Conservation (phyloP, 1,284 basidiomycete species). For the Malassezia equina region DNA sequence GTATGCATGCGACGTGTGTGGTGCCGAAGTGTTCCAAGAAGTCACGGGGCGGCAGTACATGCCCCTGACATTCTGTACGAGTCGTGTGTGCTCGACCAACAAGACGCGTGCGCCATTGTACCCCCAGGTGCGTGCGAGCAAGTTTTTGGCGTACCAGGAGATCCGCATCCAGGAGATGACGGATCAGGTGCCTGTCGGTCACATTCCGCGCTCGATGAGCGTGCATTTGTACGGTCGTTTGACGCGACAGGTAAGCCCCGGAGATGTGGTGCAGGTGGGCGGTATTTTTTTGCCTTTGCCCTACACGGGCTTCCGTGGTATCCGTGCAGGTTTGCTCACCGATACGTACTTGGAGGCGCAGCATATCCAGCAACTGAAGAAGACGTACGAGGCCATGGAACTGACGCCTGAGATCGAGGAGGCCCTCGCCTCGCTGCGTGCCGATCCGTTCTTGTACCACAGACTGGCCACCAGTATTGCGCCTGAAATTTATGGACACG, state of each 20-base stretch:
- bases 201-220: slow-evolving; percentile 97
- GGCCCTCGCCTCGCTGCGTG: slow-evolving; percentile 61
- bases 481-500: slow-evolving; percentile 95
- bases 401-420: slow-evolving; percentile 71
- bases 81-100: slow-evolving; percentile 68
- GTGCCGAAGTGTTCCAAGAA: slow-evolving; percentile 96
- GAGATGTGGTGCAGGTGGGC: slow-evolving; percentile 85
- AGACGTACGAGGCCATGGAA: slow-evolving; percentile 92
- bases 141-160: slow-evolving; percentile 97
- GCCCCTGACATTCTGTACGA: slow-evolving; percentile 68
- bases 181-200: slow-evolving; percentile 97
- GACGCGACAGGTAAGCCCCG: slow-evolving; percentile 83
- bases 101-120: slow-evolving; percentile 80
- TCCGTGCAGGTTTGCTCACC: slow-evolving; percentile 86
- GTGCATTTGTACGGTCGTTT: slow-evolving; percentile 82
- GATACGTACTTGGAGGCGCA: slow-evolving; percentile 94
- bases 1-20: slow-evolving; percentile 96
- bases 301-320: slow-evolving; percentile 74
- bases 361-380: slow-evolving; percentile 85
- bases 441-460: slow-evolving; percentile 68
- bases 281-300: slow-evolving; percentile 82
- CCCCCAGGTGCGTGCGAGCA: slow-evolving; percentile 93
- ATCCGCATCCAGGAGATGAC: slow-evolving; percentile 99
- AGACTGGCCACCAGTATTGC: slow-evolving; percentile 71
- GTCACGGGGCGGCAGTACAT: slow-evolving; percentile 86